Evolutionary conservation across 148 eudicot genomes (phyloP), one percentile per base, ranked within the genome.

Genomic region (Polygonum maritimum): DNA sequence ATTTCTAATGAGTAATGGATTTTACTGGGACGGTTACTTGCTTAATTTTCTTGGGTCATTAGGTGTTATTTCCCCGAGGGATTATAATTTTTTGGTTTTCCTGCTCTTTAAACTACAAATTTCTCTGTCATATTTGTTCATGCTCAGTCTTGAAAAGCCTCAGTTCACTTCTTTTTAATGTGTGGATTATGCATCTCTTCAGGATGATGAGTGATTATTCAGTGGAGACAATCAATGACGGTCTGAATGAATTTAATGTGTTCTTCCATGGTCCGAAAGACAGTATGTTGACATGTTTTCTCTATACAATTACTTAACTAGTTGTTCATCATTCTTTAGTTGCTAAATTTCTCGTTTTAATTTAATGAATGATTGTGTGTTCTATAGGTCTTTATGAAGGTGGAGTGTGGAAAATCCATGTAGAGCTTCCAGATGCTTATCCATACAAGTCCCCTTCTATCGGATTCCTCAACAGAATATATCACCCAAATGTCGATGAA

Each of bases 131-230:
- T 44, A 44, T 44, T 41, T 41, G 45, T 4, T 57, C 12, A 31
- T 9, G 26, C 33, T 21, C 63, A 31, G 16, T 62, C 69, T 62
- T 22, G 36, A 19, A 22, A 21, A 58, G 8, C 35, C n/a, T 15
- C 44, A 36, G 15, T 36, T 67, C 5, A 4, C 44, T 33, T 36
- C 38, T 16, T 3, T 2, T 16, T 67, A 15, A 35, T 6, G 31
- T 26, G 31, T 26, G 44, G 71, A 15, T 22, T 40, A 15, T n/a
- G 19, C 19, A 67, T 57, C 76, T 49, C 33, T 41, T 58, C 69
- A 92, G 97, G 89, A 90, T 92, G 96, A 92, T 92, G 97, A 90
- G 90, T 69, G 91, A 90, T 81, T 92, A 86, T 77, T 74, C 77
- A 33, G 97, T 92, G 79, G 96, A 92, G 88, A 81, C 88, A 4